Conservation (phyloP, 2,329 filamentous ascomycete genomes). For the Talaromyces sp. region DNA sequence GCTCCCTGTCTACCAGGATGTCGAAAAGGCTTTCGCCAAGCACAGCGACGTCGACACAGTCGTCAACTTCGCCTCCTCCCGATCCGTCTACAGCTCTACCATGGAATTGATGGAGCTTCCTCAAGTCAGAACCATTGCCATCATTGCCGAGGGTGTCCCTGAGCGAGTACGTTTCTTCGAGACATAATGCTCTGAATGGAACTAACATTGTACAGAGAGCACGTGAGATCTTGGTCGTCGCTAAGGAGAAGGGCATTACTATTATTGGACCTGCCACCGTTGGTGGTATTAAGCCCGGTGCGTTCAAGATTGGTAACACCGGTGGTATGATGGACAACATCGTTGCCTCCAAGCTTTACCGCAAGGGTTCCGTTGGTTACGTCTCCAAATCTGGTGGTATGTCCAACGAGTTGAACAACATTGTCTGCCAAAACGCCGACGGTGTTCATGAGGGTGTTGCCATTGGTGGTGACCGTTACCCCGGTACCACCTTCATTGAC, state of each 20-base stretch:
- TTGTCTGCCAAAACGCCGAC: slow-evolving; percentile 91
- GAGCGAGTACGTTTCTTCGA: slow-evolving; percentile 68
- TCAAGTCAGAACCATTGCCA: slow-evolving; percentile 97
- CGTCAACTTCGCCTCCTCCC: slow-evolving; percentile 98
- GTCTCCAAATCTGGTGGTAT: slow-evolving; percentile 99
- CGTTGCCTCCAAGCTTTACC: slow-evolving; percentile 99
- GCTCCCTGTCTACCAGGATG: slow-evolving; percentile 94
- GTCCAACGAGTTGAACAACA: slow-evolving; percentile 99
- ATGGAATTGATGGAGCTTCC: slow-evolving; percentile 97
- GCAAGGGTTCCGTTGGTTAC: slow-evolving; percentile 96
- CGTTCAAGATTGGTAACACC: slow-evolving; percentile 99
- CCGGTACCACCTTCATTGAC: slow-evolving; percentile 98
- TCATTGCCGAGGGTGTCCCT: slow-evolving; percentile 98
- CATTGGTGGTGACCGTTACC: slow-evolving; percentile 98
- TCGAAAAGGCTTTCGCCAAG: slow-evolving; percentile 89
- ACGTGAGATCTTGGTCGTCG: slow-evolving; percentile 94
- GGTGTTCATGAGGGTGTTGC: slow-evolving; percentile 99
- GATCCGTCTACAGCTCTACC: slow-evolving; percentile 96
- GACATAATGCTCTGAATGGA: background rate
- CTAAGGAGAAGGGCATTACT: slow-evolving; percentile 97
- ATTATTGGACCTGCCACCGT: slow-evolving; percentile 98
- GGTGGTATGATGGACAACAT: slow-evolving; percentile 99
- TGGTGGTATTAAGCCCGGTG: slow-evolving; percentile 98
- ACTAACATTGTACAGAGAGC: slow-evolving; percentile 63
- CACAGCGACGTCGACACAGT: slow-evolving; percentile 96